Base-by-base conservation (phyloP, 1,139 yeast genomes). In the Magnusiomyces fungicola region DNA sequence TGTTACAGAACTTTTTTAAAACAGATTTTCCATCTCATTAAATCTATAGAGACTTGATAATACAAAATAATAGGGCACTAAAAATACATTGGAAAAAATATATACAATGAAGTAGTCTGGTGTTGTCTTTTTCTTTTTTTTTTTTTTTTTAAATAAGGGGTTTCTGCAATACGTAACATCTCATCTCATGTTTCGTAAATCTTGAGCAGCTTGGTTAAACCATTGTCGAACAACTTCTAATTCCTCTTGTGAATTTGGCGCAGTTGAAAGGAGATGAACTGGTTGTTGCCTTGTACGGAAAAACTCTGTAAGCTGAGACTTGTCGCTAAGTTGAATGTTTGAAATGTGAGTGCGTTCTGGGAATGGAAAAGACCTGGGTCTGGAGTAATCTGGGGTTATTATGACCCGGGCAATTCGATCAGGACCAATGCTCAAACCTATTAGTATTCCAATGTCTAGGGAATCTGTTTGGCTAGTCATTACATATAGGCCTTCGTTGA, bases 191-290 rank as follows among this genome's bases (percentile, higher is more conserved):
- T 47, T 39, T 43, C 48, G 46, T 19, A 51, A 36, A 34, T 51
- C 53, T 4, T 48, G 47, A 32, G 53, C 53, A n/a, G 49, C 50
- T n/a, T 48, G 48, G 18, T 43, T 19, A 37, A 51, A 51, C 53
- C 53, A 51, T 21, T 51, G 49, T 25, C 50, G 33, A 12, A 49
- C 53, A n/a, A 46, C 48, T 19, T 45, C 29, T 7, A 51, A 39
- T 36, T 51, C 53, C 34, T 51, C 51, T 18, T 45, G 38, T 9
- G 53, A 51, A 10, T 44, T 41, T n/a, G 53, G 51, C 4, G 50
- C 48, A 7, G 51, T 48, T 39, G 48, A 45, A 6, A 34, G 29
- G 2, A 51, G 43, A 32, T 48, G 46, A 10, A 37, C 46, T 6
- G 53, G 53, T 24, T 48, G 53, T 22, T 48, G 50, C 19, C 53